Base-by-base conservation (phyloP, 2,329 filamentous ascomycete species). In the Cladophialophora carrionii region DNA sequence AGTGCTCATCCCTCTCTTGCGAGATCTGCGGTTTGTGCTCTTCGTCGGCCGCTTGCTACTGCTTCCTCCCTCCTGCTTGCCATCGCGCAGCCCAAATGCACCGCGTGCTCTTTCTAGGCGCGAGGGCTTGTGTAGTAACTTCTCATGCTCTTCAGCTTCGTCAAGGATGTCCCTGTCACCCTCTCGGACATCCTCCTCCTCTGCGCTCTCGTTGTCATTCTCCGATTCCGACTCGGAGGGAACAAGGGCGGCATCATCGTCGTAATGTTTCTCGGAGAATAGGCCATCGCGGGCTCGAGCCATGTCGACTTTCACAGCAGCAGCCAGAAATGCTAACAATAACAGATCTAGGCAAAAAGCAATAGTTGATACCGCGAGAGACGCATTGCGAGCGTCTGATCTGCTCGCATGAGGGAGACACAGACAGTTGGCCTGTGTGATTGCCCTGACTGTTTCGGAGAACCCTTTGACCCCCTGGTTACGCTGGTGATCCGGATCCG, bases 111-210 rank as follows among this genome's bases (percentile, higher is more conserved):
- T 75, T 62, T 76, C 72, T 20, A 75, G 68, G 59, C 76, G 72
- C 34, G 74, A 71, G 59, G 77, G 72, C 68, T 78, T 79, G 26
- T 77, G 80, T 49, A 83, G 71, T 4, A 81, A 73, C 48, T 77
- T 79, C 71, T 86, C 78, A 64, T 81, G 74, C 73, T 87, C 81
- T 60, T 93, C 90, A 75, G 93, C 90, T 70, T 92, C 90, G 71
- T 90, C 83, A 71, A 94, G 78, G 0, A 94, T 60, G 26, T 69
- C 62, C 54, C 68, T 61, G 54, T 67, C 68, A 41, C 31, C 26
- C 10, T 67, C 65, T 49, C 43, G 56, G 20, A 70, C 66, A 20
- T 48, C 10, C 12, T 63, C 61, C 14, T 14, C 31, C 12, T 53
- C 57, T 22, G 32, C 58, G 43, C 43, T n/a, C 10, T 68, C 65